A percentile compares a stretch with the other conserved stretches of the same genome.
These are phyloP conservation scores for Exophiala aquamarina DNA, from an alignment of 2,329 filamentous ascomycete genomes.

Conservation along the genomic window DNA sequence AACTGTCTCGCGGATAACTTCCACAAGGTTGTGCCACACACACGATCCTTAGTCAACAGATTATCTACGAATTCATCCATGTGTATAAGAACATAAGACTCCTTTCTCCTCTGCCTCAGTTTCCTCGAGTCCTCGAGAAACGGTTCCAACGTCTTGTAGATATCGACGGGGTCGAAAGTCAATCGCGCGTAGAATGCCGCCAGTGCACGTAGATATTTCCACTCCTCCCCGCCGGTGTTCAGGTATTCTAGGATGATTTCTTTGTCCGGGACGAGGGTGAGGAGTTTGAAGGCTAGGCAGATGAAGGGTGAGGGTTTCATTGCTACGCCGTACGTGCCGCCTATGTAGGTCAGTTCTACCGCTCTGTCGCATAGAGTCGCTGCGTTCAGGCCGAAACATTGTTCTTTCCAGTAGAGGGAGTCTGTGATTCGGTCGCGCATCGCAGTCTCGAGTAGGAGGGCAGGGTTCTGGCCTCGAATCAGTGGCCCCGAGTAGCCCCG, in stretches of 20 bases:
- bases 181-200: conserved; percentile 92
- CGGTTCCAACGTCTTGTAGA: conserved; percentile 79
- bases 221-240: conserved; percentile 73
- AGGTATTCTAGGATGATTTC: conserved; percentile 80
- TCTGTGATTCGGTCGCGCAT: conserved; percentile 94
- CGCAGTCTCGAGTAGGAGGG: conserved; percentile 93
- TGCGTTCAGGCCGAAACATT: conserved; percentile 91
- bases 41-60: conserved; percentile 79
- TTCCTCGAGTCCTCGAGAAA: conserved; percentile 81
- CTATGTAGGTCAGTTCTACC: conserved; percentile 78
- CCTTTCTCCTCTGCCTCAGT: conserved; percentile 71
- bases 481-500: conserved; percentile 75
- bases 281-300: conserved; percentile 89
- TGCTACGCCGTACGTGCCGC: conserved; percentile 79
- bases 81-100: conserved; percentile 72
- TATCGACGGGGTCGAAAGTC: conserved; percentile 77
- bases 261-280: conserved; percentile 80
- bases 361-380: conserved; percentile 83
- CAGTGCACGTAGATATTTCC: conserved; percentile 80
- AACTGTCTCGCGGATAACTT: conserved; percentile 81
- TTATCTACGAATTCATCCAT: conserved; percentile 95
- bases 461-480: conserved; percentile 87
- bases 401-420: conserved; percentile 97
- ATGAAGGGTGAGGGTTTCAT: conserved; percentile 89
- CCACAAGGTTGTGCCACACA: conserved; percentile 89